phyloP scores from a whole-genome alignment of 805 yeast genomes.

The Ogataea trehalophila region DNA sequence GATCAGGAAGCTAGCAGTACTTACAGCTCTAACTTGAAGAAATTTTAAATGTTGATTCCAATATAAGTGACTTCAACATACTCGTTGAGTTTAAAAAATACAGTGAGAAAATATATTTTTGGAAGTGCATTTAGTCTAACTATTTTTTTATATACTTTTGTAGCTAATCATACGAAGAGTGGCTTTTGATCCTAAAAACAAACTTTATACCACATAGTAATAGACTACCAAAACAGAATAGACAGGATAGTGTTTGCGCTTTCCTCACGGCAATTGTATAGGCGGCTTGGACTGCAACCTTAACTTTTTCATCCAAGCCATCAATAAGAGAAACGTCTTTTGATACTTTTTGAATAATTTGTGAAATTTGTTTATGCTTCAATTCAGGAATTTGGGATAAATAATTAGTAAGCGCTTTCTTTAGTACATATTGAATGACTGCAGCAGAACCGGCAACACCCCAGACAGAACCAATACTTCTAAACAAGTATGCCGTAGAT shows the following conservation, averaged over 20 bases:
- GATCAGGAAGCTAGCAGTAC: too few relatives aligned
- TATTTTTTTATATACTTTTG: too few relatives aligned
- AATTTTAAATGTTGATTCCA: too few relatives aligned
- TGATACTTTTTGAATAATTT: slow-evolving; percentile 18
- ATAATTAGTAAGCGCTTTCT: neutral
- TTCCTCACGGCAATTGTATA: slow-evolving; percentile 25
- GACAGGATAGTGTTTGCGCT: slow-evolving; percentile 15
- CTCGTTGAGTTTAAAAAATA: too few relatives aligned
- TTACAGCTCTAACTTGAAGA: too few relatives aligned
- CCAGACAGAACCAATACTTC: slow-evolving; percentile 39
- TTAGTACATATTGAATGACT: slow-evolving; percentile 8
- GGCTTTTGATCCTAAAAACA: too few relatives aligned
- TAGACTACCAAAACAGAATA: too few relatives aligned
- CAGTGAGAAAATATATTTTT: too few relatives aligned
- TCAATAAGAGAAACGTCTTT: slow-evolving; percentile 23
- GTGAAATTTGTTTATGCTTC: slow-evolving; percentile 12
- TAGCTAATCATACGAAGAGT: too few relatives aligned
- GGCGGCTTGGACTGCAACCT: slow-evolving; percentile 20
- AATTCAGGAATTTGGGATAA: slow-evolving; percentile 1
- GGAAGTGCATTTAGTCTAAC: too few relatives aligned
- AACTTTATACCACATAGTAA: too few relatives aligned
- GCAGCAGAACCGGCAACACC: slow-evolving; percentile 31
- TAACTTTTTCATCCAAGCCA: slow-evolving; percentile 14
- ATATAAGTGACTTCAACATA: too few relatives aligned
- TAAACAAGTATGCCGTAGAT: slow-evolving; percentile 33